Conservation (phyloP, 139 green algal genomes). For the Nannochloris sp. region DNA sequence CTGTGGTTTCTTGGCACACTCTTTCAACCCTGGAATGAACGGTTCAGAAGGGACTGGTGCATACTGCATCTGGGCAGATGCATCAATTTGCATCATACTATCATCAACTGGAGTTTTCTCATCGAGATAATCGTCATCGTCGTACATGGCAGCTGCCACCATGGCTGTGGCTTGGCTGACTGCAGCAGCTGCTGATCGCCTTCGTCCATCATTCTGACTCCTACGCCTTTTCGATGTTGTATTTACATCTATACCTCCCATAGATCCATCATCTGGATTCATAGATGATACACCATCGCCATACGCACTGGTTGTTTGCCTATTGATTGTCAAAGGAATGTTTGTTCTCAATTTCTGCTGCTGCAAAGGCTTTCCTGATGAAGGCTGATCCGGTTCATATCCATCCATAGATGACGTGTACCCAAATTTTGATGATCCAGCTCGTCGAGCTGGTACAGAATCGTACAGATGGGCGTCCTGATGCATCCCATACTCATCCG, state of each 20-base stretch:
- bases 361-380: neutral
- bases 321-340: constrained; percentile 4
- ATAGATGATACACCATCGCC: neutral
- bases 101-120: constrained; percentile 4
- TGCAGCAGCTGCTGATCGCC: constrained; percentile 13
- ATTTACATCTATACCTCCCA: neutral
- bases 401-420: neutral
- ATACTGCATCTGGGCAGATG: neutral
- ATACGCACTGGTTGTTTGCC: neutral
- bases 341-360: constrained; percentile 12
- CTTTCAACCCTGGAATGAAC: constrained; percentile 16
- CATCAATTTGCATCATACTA: neutral
- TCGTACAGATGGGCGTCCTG: constrained; percentile 1
- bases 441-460: neutral
- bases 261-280: neutral
- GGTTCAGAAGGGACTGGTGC: constrained; percentile 1
- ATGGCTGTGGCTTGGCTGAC: constrained; percentile 20
- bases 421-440: neutral
- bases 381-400: neutral
- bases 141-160: constrained; percentile 23
- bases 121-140: constrained; percentile 10
- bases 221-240: neutral
- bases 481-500: constrained; percentile 1
- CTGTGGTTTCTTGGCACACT: constrained; percentile 34
- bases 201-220: neutral